Evolutionary conservation across 148 eudicot species (phyloP).

Genomic region (Beta vulgaris): DNA sequence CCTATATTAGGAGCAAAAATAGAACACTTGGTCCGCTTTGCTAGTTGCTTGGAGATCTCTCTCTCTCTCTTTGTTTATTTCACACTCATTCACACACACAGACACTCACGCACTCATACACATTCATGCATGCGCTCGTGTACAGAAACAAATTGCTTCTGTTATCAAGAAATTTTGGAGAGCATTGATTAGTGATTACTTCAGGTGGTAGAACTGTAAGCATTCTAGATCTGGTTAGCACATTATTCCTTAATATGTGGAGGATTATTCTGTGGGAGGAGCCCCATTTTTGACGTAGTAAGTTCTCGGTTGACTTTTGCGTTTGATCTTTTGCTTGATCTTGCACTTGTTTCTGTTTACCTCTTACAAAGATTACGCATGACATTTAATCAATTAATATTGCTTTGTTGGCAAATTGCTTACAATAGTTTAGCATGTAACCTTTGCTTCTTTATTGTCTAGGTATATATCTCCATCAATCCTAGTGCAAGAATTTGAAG

Average conservation of each 20-base stretch:
- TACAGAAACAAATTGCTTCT: background rate
- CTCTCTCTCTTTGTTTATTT: no score
- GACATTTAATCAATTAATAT: background rate
- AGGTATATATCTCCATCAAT: slow-evolving; percentile 54
- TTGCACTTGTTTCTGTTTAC: background rate
- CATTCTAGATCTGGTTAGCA: background rate
- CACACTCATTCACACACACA: no score
- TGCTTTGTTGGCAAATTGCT: background rate
- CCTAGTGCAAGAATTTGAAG: slow-evolving; percentile 41
- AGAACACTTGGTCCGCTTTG: background rate
- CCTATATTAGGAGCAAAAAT: background rate
- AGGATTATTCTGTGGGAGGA: background rate
- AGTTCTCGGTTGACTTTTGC: background rate
- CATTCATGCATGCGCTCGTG: background rate
- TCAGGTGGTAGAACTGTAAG: background rate
- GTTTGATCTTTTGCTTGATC: background rate
- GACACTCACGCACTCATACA: background rate
- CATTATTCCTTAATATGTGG: background rate
- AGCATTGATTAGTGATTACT: background rate
- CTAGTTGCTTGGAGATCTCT: background rate
- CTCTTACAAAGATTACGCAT: background rate
- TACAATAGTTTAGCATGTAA: slow-evolving; percentile 2
- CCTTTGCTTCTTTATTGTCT: slow-evolving; percentile 21
- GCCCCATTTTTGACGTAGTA: background rate
- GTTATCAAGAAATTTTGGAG: background rate